A percentile compares a stretch with the other conserved stretches of the same genome.
phyloP scores from a whole-genome alignment of 495 filamentous ascomycete genomes.

The Chaetomium tenue region DNA sequence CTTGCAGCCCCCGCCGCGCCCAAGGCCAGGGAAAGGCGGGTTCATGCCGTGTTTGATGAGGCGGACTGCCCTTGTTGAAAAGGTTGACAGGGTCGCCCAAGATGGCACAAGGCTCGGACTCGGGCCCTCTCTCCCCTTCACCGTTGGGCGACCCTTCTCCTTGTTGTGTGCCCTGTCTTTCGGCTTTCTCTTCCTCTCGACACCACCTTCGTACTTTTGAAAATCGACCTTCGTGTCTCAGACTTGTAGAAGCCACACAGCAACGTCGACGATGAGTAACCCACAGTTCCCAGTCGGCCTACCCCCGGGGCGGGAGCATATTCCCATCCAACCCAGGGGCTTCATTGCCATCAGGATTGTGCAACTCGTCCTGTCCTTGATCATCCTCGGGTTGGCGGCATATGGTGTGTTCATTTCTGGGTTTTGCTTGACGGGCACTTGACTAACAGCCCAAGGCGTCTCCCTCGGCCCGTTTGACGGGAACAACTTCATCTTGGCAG shows the following conservation, averaged over 20 bases:
- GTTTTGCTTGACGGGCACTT: not conserved
- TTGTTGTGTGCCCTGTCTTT: not conserved
- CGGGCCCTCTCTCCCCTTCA: not conserved
- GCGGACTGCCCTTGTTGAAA: not conserved
- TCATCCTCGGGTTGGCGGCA: slow-evolving; percentile 64
- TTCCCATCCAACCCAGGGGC: slow-evolving; percentile 43
- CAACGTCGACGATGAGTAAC: slow-evolving; percentile 1
- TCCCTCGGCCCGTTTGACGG: slow-evolving; percentile 34
- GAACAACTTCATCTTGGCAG: slow-evolving; percentile 39
- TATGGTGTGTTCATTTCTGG: slow-evolving; percentile 50
- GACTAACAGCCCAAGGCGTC: slow-evolving; percentile 25
- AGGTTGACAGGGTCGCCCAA: not conserved
- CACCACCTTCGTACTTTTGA: not conserved
- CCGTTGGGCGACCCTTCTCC: not conserved
- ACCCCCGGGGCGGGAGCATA: slow-evolving; percentile 43
- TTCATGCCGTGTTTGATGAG: not conserved
- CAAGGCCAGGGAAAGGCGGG: not conserved
- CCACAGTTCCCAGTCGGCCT: slow-evolving; percentile 31
- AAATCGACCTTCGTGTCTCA: not conserved
- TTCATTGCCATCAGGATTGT: slow-evolving; percentile 59
- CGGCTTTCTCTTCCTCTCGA: not conserved
- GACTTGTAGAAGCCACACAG: not conserved
- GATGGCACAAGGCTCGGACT: slow-evolving; percentile 1
- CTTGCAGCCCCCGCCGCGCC: not conserved
- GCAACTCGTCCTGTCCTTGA: slow-evolving; percentile 63